Percentiles rank a stretch among this genome's conserved stretches.
These are phyloP conservation scores for Penicillium paradoxum DNA, from an alignment of 495 filamentous ascomycete genomes.

Conservation along the genomic window DNA sequence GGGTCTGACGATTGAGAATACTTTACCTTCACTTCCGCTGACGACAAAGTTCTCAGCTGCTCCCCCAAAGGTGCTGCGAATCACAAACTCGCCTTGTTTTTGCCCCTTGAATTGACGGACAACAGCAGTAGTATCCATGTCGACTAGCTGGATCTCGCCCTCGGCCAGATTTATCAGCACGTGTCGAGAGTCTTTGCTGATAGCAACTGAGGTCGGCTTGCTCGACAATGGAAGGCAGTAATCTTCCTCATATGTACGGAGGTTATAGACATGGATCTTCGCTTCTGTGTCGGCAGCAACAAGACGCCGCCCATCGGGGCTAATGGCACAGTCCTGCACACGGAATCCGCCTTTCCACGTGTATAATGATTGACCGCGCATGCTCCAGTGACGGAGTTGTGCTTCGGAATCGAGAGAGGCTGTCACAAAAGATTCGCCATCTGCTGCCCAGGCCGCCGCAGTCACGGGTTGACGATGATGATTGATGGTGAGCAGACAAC, in stretches of 20 bases:
- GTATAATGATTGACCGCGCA: conserved; percentile 51
- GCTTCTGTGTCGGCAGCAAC: conserved; percentile 68
- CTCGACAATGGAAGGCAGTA: conserved; percentile 63
- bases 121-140: conserved; percentile 68
- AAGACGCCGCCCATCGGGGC: conserved; percentile 70
- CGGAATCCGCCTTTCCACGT: conserved; percentile 66
- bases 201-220: conserved; percentile 69
- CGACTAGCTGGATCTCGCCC: conserved; percentile 68
- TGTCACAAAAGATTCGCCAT: conserved; percentile 73
- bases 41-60: conserved; percentile 87
- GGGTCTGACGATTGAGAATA: background rate
- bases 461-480: conserved; percentile 77
- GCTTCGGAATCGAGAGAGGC: conserved; percentile 66
- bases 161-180: conserved; percentile 79
- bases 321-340: conserved; percentile 79
- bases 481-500: conserved; percentile 56
- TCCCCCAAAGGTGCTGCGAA: conserved; percentile 80
- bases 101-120: conserved; percentile 70
- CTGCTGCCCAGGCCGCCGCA: conserved; percentile 76
- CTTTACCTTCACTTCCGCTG: conserved; percentile 85
- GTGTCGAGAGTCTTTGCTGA: conserved; percentile 72
- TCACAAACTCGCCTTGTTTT: conserved; percentile 65
- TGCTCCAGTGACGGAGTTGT: conserved; percentile 63
- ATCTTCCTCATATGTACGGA: conserved; percentile 63
- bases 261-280: conserved; percentile 78